Evolutionary conservation across 768 basidiomycete species (phyloP).

Genomic region (Serpula lacrymans): DNA sequence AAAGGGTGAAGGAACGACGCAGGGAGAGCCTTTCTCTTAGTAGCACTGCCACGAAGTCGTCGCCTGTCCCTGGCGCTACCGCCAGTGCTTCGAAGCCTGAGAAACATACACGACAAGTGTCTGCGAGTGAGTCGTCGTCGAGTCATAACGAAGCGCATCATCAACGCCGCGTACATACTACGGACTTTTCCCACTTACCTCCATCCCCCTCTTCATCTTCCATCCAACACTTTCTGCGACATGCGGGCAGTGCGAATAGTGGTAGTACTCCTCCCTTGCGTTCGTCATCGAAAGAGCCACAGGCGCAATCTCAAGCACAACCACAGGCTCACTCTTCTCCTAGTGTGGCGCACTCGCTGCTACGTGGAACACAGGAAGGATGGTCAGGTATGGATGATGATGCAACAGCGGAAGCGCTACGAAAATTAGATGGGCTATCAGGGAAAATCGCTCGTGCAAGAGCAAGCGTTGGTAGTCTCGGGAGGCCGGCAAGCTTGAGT

Average conservation of each 20-base stretch:
- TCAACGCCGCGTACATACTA: conserved; percentile 57
- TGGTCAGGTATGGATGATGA: conserved; percentile 88
- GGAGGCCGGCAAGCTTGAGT: conserved; percentile 61
- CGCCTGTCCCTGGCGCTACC: conserved; percentile 1
- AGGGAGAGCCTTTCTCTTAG: conserved; percentile 45
- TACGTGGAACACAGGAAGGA: conserved; percentile 85
- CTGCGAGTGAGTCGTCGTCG: conserved; percentile 65
- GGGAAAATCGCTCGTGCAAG: conserved; percentile 74
- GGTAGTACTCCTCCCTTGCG: conserved; percentile 33
- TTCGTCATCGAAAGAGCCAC: conserved; percentile 32
- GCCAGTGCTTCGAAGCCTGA: conserved; percentile 23
- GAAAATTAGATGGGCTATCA: conserved; percentile 87
- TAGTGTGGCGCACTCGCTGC: conserved; percentile 79
- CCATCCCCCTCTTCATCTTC: conserved; percentile 90
- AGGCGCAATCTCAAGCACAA: conserved; percentile 11
- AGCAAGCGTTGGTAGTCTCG: conserved; percentile 72
- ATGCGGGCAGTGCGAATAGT: conserved; percentile 41
- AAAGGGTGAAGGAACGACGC: conserved; percentile 49
- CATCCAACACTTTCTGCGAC: conserved; percentile 77
- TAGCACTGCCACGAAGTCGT: conserved; percentile 32
- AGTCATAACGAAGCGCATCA: conserved; percentile 45
- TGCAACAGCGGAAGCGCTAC: conserved; percentile 84
- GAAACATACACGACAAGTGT: conserved; percentile 62
- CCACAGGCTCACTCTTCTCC: conserved; percentile 43
- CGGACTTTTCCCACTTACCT: conserved; percentile 86